These are phyloP conservation scores for Pestalotiopsis sp. DNA, from an alignment of 2,329 filamentous ascomycete genomes.

Conservation along the genomic window DNA sequence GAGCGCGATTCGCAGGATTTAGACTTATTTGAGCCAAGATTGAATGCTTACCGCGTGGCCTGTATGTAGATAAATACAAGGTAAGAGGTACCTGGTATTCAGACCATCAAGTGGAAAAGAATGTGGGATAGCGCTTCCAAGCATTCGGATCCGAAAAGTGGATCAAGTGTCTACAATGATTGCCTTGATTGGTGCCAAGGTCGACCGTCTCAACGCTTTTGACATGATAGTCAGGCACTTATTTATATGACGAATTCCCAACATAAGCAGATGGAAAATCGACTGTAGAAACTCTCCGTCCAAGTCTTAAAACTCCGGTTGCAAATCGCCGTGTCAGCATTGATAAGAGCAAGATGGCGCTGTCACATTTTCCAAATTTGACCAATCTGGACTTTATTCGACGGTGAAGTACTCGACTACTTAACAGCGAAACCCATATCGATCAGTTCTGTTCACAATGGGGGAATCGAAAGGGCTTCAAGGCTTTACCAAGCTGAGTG, in stretches of 20 bases:
- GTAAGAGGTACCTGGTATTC: background rate
- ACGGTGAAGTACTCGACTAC: background rate
- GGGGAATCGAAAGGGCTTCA: background rate
- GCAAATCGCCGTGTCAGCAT: background rate
- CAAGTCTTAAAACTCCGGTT: background rate
- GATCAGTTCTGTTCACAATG: background rate
- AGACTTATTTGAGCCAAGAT: background rate
- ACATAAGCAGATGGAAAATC: background rate
- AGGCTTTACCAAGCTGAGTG: constrained; percentile 8
- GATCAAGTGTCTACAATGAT: background rate
- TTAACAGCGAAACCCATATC: background rate
- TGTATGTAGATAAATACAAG: too few relatives aligned
- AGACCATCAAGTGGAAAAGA: background rate
- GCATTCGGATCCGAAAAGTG: background rate
- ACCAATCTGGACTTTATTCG: background rate
- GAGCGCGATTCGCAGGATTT: background rate
- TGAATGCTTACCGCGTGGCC: background rate
- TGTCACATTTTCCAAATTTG: background rate
- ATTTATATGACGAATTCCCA: background rate
- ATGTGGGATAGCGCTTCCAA: background rate
- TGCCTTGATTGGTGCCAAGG: background rate
- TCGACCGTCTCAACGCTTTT: constrained; percentile 5
- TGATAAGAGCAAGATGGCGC: background rate
- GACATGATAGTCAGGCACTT: background rate
- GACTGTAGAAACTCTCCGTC: background rate